Conservation (phyloP, 495 filamentous ascomycete genomes). For the Neurospora sp. region DNA sequence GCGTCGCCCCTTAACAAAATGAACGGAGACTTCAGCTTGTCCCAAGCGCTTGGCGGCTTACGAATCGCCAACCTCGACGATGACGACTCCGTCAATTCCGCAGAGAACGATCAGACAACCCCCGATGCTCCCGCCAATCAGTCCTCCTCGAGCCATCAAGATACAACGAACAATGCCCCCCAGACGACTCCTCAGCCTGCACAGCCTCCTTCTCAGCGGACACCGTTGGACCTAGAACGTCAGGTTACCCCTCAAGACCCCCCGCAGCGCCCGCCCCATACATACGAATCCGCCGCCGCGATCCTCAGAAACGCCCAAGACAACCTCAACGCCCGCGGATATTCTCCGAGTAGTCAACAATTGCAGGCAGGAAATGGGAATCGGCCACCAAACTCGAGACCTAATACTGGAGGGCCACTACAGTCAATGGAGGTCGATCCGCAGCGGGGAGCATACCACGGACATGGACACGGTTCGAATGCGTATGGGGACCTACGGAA, state of each 20-base stretch:
- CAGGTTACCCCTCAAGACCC: conserved; percentile 18
- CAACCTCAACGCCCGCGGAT: conserved; percentile 19
- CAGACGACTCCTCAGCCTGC: background rate
- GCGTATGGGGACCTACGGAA: background rate
- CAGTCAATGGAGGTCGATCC: conserved; percentile 27
- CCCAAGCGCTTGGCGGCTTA: conserved; percentile 84
- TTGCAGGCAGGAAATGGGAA: background rate
- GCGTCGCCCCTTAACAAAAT: conserved; percentile 36
- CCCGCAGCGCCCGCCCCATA: conserved; percentile 24
- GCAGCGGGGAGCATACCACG: conserved; percentile 35
- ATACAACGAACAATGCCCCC: background rate
- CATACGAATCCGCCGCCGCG: conserved; percentile 27
- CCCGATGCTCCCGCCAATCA: conserved; percentile 9
- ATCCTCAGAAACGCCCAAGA: conserved; percentile 23
- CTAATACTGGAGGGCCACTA: conserved; percentile 34
- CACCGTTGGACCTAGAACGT: conserved; percentile 2
- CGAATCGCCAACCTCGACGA: conserved; percentile 97
- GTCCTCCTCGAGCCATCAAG: conserved; percentile 1
- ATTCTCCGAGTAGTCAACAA: background rate
- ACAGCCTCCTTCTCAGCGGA: background rate
- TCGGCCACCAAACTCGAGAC: conserved; percentile 22
- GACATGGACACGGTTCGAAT: background rate
- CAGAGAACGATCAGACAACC: conserved; percentile 25
- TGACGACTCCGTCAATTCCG: conserved; percentile 49
- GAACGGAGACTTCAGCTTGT: conserved; percentile 89